Percentiles rank a stretch among this genome's conserved stretches.
These are phyloP conservation scores for Kalmanozyma brasiliensis DNA, from an alignment of 1,284 basidiomycete genomes.

Conservation along the genomic window DNA sequence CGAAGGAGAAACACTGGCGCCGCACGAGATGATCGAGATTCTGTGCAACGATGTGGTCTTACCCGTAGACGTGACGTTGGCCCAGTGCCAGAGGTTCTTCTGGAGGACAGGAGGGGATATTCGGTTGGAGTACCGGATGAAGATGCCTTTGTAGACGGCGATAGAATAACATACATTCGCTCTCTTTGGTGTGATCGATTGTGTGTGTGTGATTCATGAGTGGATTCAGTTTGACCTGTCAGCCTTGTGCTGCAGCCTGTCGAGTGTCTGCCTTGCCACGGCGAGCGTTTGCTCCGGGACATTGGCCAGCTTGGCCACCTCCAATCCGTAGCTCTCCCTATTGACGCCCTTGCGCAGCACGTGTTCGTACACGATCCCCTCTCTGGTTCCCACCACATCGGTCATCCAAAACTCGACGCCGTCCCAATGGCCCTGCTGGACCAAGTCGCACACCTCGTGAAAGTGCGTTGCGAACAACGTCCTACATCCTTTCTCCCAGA, in stretches of 20 bases:
- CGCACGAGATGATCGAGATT: conserved; percentile 86
- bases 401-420: conserved; percentile 86
- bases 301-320: conserved; percentile 87
- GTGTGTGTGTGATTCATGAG: neutral
- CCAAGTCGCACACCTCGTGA: conserved; percentile 87
- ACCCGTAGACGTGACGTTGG: conserved; percentile 86
- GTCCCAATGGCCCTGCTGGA: neutral
- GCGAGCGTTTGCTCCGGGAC: conserved; percentile 73
- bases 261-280: conserved; percentile 9
- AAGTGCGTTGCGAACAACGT: conserved; percentile 96
- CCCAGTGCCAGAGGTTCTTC: conserved; percentile 67
- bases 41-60: conserved; percentile 84
- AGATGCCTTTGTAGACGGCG: neutral
- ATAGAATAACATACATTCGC: neutral
- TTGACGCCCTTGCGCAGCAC: conserved; percentile 84
- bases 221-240: too few relatives aligned
- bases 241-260: conserved; percentile 3
- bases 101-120: conserved; percentile 45
- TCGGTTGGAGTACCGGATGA: conserved; percentile 50
- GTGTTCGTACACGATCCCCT: conserved; percentile 83
- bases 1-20: conserved; percentile 49
- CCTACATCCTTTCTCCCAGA: conserved; percentile 81
- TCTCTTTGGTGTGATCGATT: neutral
- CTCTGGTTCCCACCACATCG: conserved; percentile 79
- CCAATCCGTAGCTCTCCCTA: conserved; percentile 88